Percentiles rank a stretch among this genome's conserved stretches.
phyloP scores from a whole-genome alignment of 352 stramenopile species.

The Phytophthora sojae region DNA sequence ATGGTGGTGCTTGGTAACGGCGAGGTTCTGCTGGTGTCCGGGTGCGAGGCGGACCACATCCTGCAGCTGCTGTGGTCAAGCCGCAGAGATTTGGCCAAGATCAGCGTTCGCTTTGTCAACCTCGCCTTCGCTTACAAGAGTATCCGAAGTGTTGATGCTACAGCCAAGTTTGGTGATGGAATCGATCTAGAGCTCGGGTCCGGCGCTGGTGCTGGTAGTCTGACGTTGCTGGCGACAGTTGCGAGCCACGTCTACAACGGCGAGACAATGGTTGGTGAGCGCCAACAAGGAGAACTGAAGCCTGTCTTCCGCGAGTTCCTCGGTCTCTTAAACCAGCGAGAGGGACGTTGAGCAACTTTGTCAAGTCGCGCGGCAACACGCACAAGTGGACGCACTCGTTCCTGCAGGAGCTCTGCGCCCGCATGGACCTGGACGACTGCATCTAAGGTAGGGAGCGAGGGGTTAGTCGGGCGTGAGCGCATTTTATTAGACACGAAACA shows the following conservation, averaged over 20 bases:
- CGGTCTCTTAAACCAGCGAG: neutral
- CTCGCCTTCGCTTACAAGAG: slow-evolving; percentile 3
- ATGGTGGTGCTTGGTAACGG: slow-evolving; percentile 44
- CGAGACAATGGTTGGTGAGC: slow-evolving; percentile 24
- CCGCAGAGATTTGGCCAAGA: neutral
- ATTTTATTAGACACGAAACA: too few relatives aligned
- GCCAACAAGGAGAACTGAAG: slow-evolving; percentile 1
- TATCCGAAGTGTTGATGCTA: neutral
- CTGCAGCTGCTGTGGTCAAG: slow-evolving; percentile 34
- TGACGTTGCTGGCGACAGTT: neutral
- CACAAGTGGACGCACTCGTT: slow-evolving; percentile 43
- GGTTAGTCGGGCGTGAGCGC: too few relatives aligned
- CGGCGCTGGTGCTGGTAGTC: neutral
- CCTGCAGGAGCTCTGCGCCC: slow-evolving; percentile 31
- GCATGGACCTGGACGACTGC: slow-evolving; percentile 36
- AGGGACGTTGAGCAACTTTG: slow-evolving; percentile 3
- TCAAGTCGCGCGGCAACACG: slow-evolving; percentile 14
- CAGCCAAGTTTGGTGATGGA: slow-evolving; percentile 1
- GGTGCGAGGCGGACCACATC: slow-evolving; percentile 52
- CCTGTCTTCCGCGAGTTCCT: slow-evolving; percentile 17
- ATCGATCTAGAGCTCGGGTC: neutral
- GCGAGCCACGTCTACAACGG: slow-evolving; percentile 32
- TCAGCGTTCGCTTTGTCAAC: slow-evolving; percentile 16
- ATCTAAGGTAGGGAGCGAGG: neutral
- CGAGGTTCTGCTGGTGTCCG: slow-evolving; percentile 42